These are phyloP conservation scores for Pleurotus djamor DNA, from an alignment of 768 basidiomycete genomes.

Conservation along the genomic window DNA sequence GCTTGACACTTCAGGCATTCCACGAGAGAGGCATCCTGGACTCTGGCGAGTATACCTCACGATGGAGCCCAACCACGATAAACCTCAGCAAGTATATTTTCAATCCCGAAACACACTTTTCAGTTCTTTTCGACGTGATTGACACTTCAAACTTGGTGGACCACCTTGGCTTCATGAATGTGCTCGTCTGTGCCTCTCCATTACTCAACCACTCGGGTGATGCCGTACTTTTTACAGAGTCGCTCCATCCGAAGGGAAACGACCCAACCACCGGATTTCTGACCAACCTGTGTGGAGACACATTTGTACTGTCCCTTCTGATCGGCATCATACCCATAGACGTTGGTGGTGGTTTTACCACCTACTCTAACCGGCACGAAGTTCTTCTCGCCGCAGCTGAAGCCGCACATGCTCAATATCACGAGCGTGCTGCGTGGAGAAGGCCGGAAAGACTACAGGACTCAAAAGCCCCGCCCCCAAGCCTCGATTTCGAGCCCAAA, in stretches of 20 bases:
- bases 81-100: constrained; percentile 23
- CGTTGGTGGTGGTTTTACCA: constrained; percentile 30
- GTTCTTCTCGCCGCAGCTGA: constrained; percentile 11
- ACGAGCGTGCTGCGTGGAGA: constrained; percentile 36
- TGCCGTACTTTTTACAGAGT: constrained; percentile 30
- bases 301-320: constrained; percentile 28
- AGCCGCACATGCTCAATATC: constrained; percentile 21
- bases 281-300: constrained; percentile 26
- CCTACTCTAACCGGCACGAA: constrained; percentile 33
- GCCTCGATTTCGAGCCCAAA: constrained; percentile 12
- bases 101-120: background rate
- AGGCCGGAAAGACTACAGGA: background rate
- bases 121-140: constrained; percentile 32
- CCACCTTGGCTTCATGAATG: constrained; percentile 36
- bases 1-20: constrained; percentile 16
- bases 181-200: constrained; percentile 28
- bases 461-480: constrained; percentile 6
- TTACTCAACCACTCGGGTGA: constrained; percentile 19
- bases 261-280: constrained; percentile 29
- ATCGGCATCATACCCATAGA: constrained; percentile 30
- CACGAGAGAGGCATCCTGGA: constrained; percentile 3
- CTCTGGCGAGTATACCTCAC: constrained; percentile 13
- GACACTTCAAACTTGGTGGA: constrained; percentile 40
- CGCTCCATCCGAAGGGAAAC: constrained; percentile 17
- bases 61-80: constrained; percentile 26